Evolutionary conservation across 2,329 filamentous ascomycete genomes (phyloP).

Genomic region (Dactylellina parvicollis): DNA sequence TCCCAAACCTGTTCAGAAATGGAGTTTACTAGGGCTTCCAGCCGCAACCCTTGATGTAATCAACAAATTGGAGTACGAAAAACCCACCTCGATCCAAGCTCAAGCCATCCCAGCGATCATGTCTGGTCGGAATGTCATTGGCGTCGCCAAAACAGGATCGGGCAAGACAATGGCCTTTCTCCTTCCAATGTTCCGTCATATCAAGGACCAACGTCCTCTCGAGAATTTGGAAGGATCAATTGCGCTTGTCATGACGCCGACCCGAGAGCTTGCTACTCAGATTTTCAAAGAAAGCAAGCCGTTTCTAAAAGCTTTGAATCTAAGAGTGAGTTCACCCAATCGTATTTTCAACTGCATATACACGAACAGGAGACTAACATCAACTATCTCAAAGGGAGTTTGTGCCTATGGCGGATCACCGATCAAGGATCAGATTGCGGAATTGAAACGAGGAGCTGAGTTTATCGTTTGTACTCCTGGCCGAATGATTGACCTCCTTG

Average conservation of each 20-base stretch:
- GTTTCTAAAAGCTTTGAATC: conserved; percentile 84
- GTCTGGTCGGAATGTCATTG: conserved; percentile 94
- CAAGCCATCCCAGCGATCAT: conserved; percentile 95
- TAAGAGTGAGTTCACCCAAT: conserved; percentile 67
- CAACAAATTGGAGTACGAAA: conserved; percentile 80
- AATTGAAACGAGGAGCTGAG: conserved; percentile 92
- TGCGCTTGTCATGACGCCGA: conserved; percentile 89
- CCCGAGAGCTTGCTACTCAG: conserved; percentile 89
- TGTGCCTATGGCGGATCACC: conserved; percentile 95
- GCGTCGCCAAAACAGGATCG: conserved; percentile 95
- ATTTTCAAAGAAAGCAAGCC: conserved; percentile 95
- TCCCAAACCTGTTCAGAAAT: conserved; percentile 93
- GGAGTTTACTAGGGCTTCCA: conserved; percentile 89
- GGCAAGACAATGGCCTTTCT: conserved; percentile 97
- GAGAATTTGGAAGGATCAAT: conserved; percentile 88
- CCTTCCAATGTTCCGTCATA: conserved; percentile 96
- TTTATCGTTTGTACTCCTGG: conserved; percentile 96
- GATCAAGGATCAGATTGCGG: conserved; percentile 96
- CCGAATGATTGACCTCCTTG: conserved; percentile 97
- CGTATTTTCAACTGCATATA: neutral
- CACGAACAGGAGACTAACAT: conserved; percentile 85
- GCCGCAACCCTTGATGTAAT: conserved; percentile 88
- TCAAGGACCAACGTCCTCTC: conserved; percentile 78
- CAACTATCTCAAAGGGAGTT: conserved; percentile 79
- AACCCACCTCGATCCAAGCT: conserved; percentile 91